Evolutionary conservation across 345 rosid genomes (phyloP).

Genomic region (Citrus mangshanensis): DNA sequence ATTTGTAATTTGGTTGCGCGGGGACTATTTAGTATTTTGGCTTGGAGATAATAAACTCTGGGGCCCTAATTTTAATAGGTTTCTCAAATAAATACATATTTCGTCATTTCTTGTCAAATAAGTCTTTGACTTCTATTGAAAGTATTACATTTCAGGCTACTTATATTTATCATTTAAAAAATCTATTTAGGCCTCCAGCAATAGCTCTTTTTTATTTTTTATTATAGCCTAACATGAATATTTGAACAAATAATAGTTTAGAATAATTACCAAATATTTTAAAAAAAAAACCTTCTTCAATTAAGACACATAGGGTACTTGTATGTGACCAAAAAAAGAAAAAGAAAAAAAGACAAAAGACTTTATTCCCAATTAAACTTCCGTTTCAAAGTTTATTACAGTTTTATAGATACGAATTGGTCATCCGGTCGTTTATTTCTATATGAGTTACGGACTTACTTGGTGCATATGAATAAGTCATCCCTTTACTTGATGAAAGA

Average conservation of each 20-base stretch:
- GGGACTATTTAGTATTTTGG: neutral
- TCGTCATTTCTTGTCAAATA: neutral
- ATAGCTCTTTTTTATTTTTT: too few relatives aligned
- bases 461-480: neutral
- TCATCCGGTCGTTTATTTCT: too few relatives aligned
- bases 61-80: too few relatives aligned
- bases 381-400: neutral
- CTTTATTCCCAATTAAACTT: neutral
- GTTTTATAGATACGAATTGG: too few relatives aligned
- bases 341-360: neutral
- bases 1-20: neutral
- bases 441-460: neutral
- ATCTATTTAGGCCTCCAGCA: neutral
- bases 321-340: neutral
- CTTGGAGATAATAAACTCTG: too few relatives aligned
- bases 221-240: too few relatives aligned
- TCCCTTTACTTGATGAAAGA: neutral
- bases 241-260: too few relatives aligned
- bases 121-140: neutral
- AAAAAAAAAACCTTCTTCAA: too few relatives aligned
- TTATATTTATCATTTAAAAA: too few relatives aligned
- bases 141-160: neutral
- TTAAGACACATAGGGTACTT: neutral
- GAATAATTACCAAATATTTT: too few relatives aligned
- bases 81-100: neutral